A percentile compares a stretch with the other conserved stretches of the same genome.
Conservation (phyloP, 768 basidiomycete genomes). For the Strobilomyces echinocephalus region DNA sequence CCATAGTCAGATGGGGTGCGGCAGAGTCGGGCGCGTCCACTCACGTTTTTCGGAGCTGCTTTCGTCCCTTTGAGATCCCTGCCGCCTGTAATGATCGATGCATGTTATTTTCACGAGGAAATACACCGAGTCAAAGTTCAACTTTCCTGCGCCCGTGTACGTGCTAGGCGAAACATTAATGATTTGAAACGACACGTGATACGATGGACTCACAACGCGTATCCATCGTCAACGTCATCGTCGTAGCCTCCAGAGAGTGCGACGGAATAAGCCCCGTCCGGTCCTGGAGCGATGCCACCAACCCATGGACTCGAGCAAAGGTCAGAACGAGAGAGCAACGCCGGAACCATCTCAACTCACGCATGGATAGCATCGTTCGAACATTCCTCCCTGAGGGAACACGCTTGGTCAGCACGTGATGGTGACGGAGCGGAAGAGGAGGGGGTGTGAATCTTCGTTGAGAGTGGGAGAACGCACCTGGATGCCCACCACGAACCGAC, state of each 20-base stretch:
- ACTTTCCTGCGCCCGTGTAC: constrained; percentile 70
- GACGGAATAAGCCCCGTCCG: constrained; percentile 74
- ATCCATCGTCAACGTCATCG: constrained; percentile 78
- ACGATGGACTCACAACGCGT: constrained; percentile 63
- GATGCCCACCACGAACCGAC: constrained; percentile 84
- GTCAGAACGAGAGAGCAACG: neutral
- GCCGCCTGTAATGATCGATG: constrained; percentile 49
- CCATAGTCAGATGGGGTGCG: neutral
- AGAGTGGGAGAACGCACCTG: constrained; percentile 36
- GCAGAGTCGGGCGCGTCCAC: constrained; percentile 12
- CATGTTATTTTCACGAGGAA: neutral
- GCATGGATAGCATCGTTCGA: constrained; percentile 80
- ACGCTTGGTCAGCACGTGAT: neutral
- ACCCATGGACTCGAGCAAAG: constrained; percentile 62
- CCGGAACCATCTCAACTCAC: constrained; percentile 41
- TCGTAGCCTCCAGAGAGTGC: constrained; percentile 88
- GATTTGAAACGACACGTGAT: neutral
- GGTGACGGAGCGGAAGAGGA: no score
- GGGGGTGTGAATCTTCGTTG: neutral
- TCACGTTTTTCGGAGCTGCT: constrained; percentile 75
- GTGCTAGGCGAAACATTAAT: constrained; percentile 43
- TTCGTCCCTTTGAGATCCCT: constrained; percentile 85
- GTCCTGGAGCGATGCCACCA: constrained; percentile 63
- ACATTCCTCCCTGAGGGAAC: constrained; percentile 46
- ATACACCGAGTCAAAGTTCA: neutral